Evolutionary conservation across 2,329 filamentous ascomycete genomes (phyloP).

Genomic region (Dothiorella sarmentorum): DNA sequence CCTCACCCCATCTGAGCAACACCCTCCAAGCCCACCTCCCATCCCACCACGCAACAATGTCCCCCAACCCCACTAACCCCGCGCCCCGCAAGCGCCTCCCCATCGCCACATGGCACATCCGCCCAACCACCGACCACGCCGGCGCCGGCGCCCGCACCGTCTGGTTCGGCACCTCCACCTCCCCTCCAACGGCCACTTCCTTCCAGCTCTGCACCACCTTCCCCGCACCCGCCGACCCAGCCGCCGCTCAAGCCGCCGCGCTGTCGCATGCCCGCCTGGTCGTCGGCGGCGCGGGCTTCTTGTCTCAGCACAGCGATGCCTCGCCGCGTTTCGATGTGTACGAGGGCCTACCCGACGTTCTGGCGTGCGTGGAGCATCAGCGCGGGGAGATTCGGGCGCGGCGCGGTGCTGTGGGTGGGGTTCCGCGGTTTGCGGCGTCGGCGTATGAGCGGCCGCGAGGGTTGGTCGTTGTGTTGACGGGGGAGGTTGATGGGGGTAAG

Average conservation of each 20-base stretch:
- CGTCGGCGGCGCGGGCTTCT: neutral
- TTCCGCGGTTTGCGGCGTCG: neutral
- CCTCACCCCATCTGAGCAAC: too few relatives aligned
- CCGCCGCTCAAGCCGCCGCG: neutral
- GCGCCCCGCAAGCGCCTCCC: neutral
- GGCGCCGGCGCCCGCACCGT: neutral
- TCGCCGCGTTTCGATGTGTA: neutral
- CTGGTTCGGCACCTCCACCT: neutral
- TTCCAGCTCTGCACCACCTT: neutral
- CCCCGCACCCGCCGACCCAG: neutral
- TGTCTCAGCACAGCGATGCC: neutral
- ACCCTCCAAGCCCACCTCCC: too few relatives aligned
- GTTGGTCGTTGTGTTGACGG: neutral
- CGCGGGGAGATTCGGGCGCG: neutral
- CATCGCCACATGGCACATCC: neutral
- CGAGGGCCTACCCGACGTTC: neutral
- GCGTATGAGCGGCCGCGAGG: neutral
- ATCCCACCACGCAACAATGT: neutral
- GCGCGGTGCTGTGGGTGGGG: neutral
- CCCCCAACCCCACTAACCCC: neutral
- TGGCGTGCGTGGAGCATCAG: neutral
- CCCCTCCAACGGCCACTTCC: neutral
- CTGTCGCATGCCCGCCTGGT: neutral
- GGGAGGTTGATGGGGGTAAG: neutral
- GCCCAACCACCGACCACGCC: neutral